phyloP scores from a whole-genome alignment of 2,329 filamentous ascomycete genomes.

The Penicillium hesseltinei region DNA sequence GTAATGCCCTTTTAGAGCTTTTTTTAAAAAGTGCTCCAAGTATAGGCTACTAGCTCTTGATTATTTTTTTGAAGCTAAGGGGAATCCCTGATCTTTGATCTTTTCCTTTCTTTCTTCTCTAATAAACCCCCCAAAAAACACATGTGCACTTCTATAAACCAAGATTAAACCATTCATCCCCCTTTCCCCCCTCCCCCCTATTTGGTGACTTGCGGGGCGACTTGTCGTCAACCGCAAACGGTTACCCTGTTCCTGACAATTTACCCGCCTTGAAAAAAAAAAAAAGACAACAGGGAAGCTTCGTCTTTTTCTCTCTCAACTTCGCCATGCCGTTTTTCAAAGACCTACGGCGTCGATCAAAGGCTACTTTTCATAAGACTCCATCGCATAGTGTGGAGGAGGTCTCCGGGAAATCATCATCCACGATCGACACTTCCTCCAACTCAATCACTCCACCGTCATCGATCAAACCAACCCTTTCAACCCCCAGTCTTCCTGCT shows the following conservation, averaged over 20 bases:
- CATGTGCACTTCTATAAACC: neutral
- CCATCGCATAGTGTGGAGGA: slow-evolving; percentile 53
- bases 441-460: slow-evolving; percentile 74
- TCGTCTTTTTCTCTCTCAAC: slow-evolving; percentile 5
- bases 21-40: neutral
- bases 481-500: slow-evolving; percentile 59
- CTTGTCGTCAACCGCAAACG: slow-evolving; percentile 36
- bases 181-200: neutral
- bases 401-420: slow-evolving; percentile 62
- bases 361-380: slow-evolving; percentile 62
- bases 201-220: slow-evolving; percentile 17
- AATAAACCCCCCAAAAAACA: neutral
- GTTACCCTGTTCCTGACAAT: slow-evolving; percentile 13
- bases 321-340: slow-evolving; percentile 63
- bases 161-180: neutral
- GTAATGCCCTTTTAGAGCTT: slow-evolving; percentile 11
- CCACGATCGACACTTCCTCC: slow-evolving; percentile 57
- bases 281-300: slow-evolving; percentile 6
- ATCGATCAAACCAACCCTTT: slow-evolving; percentile 65
- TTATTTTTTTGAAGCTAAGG: neutral
- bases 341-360: slow-evolving; percentile 73
- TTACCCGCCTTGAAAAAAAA: neutral
- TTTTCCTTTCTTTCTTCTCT: neutral
- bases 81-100: neutral
- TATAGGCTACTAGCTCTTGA: neutral